phyloP scores from a whole-genome alignment of 2,329 filamentous ascomycete genomes.

The Neoarthrinium moseri region DNA sequence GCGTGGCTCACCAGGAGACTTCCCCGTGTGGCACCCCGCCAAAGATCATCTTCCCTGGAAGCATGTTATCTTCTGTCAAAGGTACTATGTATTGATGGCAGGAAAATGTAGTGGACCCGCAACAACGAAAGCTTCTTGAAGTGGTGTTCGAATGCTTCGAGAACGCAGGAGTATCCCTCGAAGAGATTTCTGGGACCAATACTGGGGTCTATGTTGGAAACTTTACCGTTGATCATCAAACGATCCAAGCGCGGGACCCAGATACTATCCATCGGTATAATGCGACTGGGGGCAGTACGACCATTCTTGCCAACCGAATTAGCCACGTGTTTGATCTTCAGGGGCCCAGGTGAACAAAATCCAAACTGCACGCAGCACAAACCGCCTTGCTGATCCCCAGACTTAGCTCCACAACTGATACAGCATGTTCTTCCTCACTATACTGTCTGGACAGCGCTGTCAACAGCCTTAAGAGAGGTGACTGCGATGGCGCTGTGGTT shows the following conservation, averaged over 20 bases:
- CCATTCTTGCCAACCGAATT: conserved; percentile 29
- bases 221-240: conserved; percentile 19
- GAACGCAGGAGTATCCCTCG: conserved; percentile 14
- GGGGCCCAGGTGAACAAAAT: conserved; percentile 21
- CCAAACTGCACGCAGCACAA: not conserved
- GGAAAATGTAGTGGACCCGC: too few species aligned
- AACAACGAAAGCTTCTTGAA: conserved; percentile 32
- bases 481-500: conserved; percentile 23
- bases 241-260: conserved; percentile 17
- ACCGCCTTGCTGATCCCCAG: not conserved
- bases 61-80: too few species aligned
- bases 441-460: conserved; percentile 20
- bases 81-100: too few species aligned
- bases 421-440: conserved; percentile 30
- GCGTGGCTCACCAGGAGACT: too few species aligned
- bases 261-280: conserved; percentile 23
- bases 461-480: conserved; percentile 11
- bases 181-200: conserved; percentile 10
- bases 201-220: conserved; percentile 24
- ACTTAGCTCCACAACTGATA: conserved; percentile 24
- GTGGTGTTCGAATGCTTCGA: conserved; percentile 31
- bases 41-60: too few species aligned
- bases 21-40: too few species aligned
- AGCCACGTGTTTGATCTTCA: conserved; percentile 30
- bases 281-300: conserved; percentile 22